Conservation (phyloP, 148 eudicot species). For the Silene conica region DNA sequence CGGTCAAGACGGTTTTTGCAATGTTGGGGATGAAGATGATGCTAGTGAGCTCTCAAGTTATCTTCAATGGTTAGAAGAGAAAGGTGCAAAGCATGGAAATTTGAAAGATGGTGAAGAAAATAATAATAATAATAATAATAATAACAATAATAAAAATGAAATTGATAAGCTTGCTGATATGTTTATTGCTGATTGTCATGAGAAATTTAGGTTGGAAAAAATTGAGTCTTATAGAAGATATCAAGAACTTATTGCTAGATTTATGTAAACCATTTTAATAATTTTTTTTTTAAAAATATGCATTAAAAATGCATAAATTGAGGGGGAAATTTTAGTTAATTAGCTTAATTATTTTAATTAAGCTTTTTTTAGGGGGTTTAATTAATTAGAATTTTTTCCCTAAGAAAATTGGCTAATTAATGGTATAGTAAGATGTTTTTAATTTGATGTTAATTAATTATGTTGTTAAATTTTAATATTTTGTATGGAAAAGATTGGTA, state of each 20-base stretch:
- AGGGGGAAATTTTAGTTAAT: neutral
- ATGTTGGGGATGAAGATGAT: constrained; percentile 5
- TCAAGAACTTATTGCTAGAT: constrained; percentile 97
- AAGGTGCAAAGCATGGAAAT: constrained; percentile 28
- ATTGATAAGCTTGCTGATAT: constrained; percentile 81
- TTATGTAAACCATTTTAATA: constrained; percentile 25
- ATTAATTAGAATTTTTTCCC: neutral
- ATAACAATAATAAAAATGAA: constrained; percentile 53
- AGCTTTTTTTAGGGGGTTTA: neutral
- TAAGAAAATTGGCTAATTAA: constrained; percentile 1
- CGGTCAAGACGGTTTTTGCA: constrained; percentile 1
- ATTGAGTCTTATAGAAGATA: constrained; percentile 82
- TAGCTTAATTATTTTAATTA: neutral
- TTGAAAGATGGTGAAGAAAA: constrained; percentile 1
- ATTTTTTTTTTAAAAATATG: no score
- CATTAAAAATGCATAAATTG: neutral
- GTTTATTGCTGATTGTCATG: constrained; percentile 87
- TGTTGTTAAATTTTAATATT: neutral
- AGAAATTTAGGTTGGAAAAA: constrained; percentile 94
- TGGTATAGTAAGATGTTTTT: neutral
- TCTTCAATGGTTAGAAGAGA: constrained; percentile 90
- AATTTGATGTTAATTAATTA: neutral
- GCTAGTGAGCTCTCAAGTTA: constrained; percentile 59
- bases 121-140: constrained; percentile 45
- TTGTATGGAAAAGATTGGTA: constrained; percentile 13